Conservation (phyloP, 208 protist species). For the Leishmania tarentolae region DNA sequence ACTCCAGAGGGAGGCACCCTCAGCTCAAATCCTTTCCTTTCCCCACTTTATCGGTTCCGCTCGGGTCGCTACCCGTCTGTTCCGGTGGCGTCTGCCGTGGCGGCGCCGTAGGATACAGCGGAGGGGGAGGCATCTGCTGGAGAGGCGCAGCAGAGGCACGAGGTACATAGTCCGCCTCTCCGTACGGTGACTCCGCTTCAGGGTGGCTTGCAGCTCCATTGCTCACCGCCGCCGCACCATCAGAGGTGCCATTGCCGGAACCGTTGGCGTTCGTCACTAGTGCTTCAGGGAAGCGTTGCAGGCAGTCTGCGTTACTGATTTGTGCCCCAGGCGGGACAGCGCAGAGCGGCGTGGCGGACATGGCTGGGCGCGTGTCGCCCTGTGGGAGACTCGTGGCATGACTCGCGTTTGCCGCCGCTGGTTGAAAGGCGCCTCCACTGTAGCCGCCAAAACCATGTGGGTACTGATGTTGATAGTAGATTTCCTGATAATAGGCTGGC, state of each 20-base stretch:
- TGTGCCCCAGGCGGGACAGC: constrained; percentile 6
- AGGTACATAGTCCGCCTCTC: constrained; percentile 22
- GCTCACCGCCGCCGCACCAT: background rate
- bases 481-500: background rate
- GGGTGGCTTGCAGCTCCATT: background rate
- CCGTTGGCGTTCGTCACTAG: background rate
- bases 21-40: constrained; percentile 1
- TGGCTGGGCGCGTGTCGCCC: background rate
- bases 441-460: background rate
- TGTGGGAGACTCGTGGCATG: background rate
- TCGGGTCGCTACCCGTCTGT: background rate
- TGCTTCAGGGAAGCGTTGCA: constrained; percentile 23
- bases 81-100: background rate
- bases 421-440: background rate
- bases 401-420: background rate
- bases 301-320: background rate
- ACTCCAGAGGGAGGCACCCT: background rate
- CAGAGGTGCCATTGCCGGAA: background rate
- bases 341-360: constrained; percentile 17
- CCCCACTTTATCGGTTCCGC: background rate
- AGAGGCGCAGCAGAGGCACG: background rate
- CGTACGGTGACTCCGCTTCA: constrained; percentile 10
- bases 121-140: background rate
- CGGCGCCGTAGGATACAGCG: background rate
- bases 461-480: constrained; percentile 25